A percentile compares a stretch with the other conserved stretches of the same genome.
Conservation (phyloP, 2,329 filamentous ascomycete genomes). For the Epichloe bromicola region DNA sequence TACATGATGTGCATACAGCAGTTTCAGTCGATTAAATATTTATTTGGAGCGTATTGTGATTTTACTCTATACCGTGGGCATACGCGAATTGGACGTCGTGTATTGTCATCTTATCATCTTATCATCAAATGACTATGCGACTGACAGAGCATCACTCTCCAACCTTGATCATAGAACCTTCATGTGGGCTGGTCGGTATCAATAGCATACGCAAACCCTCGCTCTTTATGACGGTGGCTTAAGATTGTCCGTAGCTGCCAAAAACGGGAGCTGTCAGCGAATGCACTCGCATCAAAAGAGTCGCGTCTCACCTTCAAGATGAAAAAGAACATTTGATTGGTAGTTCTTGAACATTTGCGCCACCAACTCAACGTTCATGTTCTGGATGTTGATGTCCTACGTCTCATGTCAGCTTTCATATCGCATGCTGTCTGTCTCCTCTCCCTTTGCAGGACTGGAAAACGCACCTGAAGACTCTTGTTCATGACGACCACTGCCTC, state of each 20-base stretch:
- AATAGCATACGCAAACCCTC: neutral
- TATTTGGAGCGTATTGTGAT: no score
- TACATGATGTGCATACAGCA: no score
- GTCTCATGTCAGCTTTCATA: neutral
- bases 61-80: neutral
- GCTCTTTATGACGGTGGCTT: conserved; percentile 56
- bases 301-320: conserved; percentile 66
- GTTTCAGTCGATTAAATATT: no score
- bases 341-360: conserved; percentile 99
- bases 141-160: neutral
- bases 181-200: no score
- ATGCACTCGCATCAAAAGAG: neutral
- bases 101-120: neutral
- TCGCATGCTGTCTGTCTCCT: neutral
- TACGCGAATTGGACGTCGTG: neutral
- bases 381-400: conserved; percentile 94
- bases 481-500: conserved; percentile 89
- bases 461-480: conserved; percentile 65
- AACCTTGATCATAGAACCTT: neutral
- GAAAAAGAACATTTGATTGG: conserved; percentile 93
- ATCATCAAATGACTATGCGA: conserved; percentile 1
- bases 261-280: neutral
- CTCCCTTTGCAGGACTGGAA: neutral
- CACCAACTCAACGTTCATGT: conserved; percentile 97
- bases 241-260: conserved; percentile 64